Evolutionary conservation across 2,329 filamentous ascomycete genomes (phyloP).

Genomic region (Orbilia quercus): DNA sequence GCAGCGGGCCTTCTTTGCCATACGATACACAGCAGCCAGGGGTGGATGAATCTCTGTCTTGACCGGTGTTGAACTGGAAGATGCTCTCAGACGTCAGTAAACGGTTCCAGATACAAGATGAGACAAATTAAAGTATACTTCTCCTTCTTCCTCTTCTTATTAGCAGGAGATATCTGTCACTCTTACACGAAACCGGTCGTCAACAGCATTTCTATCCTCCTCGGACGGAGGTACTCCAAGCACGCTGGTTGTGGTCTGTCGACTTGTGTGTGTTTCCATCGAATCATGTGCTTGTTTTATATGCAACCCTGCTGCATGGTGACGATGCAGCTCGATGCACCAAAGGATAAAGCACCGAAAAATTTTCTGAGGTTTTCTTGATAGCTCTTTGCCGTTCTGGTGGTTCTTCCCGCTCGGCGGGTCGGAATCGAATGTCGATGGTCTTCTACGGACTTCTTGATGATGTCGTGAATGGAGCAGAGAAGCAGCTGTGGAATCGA

Average conservation of each 20-base stretch:
- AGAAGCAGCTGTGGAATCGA: neutral
- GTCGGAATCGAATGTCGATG: constrained; percentile 19
- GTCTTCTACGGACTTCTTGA: neutral
- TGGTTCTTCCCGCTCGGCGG: constrained; percentile 22
- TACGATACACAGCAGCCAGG: constrained; percentile 48
- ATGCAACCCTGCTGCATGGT: constrained; percentile 56
- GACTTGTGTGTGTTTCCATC: constrained; percentile 23
- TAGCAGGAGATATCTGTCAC: constrained; percentile 38
- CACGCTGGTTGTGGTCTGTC: constrained; percentile 14
- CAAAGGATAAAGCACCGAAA: constrained; percentile 44
- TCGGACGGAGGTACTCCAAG: constrained; percentile 21
- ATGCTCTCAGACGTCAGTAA: constrained; percentile 18
- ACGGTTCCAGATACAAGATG: constrained; percentile 6
- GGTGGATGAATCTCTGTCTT: constrained; percentile 28
- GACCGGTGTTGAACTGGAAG: constrained; percentile 12
- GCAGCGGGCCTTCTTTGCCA: constrained; percentile 35
- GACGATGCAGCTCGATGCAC: constrained; percentile 56
- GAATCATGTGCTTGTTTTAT: constrained; percentile 55
- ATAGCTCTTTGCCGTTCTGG: constrained; percentile 32
- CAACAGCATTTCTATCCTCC: constrained; percentile 24
- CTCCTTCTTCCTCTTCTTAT: too few species aligned
- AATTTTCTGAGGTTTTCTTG: constrained; percentile 38
- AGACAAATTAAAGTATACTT: neutral
- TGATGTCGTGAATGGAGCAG: neutral
- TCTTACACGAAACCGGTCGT: constrained; percentile 9